phyloP scores from a whole-genome alignment of 257 asterid genomes.

The Solanum gandarillasii region DNA sequence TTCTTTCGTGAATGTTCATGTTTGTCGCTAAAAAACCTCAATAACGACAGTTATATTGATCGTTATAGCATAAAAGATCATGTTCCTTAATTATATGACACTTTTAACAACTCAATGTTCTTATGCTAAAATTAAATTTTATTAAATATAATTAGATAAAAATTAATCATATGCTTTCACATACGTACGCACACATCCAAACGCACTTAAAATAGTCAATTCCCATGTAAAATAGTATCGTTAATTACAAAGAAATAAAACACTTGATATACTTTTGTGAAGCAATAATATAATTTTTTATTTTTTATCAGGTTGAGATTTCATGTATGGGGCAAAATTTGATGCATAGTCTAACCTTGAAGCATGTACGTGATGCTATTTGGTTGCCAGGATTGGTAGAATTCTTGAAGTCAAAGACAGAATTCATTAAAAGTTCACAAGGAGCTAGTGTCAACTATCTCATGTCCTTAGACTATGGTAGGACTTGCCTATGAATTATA shows the following conservation, averaged over 20 bases:
- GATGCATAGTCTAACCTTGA: background rate
- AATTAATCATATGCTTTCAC: background rate
- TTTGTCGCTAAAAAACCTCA: background rate
- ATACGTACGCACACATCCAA: background rate
- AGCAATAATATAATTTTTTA: background rate
- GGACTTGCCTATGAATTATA: background rate
- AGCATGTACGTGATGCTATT: constrained; percentile 7
- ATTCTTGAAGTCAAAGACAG: background rate
- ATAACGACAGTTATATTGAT: background rate
- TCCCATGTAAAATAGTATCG: background rate
- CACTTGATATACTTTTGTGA: background rate
- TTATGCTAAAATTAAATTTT: background rate
- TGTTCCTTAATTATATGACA: background rate
- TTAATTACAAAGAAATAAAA: background rate
- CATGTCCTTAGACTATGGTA: constrained; percentile 9
- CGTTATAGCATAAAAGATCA: background rate
- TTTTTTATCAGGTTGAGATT: constrained; percentile 5
- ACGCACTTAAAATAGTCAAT: background rate
- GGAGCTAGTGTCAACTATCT: background rate
- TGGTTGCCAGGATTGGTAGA: constrained; percentile 11
- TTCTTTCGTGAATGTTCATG: background rate
- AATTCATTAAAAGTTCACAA: background rate
- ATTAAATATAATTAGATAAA: background rate
- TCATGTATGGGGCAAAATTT: constrained; percentile 19
- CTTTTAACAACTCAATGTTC: background rate